Evolutionary conservation across 345 rosid species (phyloP), one percentile per base, ranked within the genome.

Genomic region (Euphorbia pulcherrima): DNA sequence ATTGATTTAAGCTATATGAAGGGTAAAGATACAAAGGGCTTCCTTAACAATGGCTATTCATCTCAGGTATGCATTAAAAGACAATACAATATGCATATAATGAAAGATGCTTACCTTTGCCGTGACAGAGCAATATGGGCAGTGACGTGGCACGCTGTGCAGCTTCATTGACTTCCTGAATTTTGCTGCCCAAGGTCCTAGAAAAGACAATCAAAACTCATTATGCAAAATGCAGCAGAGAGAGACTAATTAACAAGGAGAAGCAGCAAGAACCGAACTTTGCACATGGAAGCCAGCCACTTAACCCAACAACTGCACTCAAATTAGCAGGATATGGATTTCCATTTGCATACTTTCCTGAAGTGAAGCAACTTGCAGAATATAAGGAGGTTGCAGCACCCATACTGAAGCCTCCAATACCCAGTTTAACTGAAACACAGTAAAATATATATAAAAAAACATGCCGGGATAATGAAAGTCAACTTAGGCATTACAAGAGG

Each of bases 331-430:
- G 90, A 75, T 86, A 92, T 3, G 80, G 84, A 64, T 74, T 85
- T 80, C 90, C 90, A 72, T 89, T 86, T 74, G 82, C 89, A 75
- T 79, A 89, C 77, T 91, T 88, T 51, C 90, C 87, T 3, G 65
- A 72, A 55, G 87, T 75, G 72, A 81, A 91, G 84, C 96, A 91
- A 50, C 84, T 83, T 51, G 96, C 97, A 63, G 96, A 87, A 75
- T 94, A 91, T 26, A 94, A 81, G 37, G 97, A 70, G 29, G 97
- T 84, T 54, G 90, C 99, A 9, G 97, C 96, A 72, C 99, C 99
- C 99, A 94, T 94, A 78, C 99, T 94, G 87, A 94, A 94, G 53
- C 99, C 99, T 75, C 99, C 99, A 74, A 94, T 71, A 51, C 96
- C 99, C 65, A 91, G 82, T 86, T 91, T 91, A 72, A 94, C 99